Evolutionary conservation across 768 basidiomycete species (phyloP), one percentile per base, ranked within the genome.

Genomic region (Boletus pseudo-olivaceus): DNA sequence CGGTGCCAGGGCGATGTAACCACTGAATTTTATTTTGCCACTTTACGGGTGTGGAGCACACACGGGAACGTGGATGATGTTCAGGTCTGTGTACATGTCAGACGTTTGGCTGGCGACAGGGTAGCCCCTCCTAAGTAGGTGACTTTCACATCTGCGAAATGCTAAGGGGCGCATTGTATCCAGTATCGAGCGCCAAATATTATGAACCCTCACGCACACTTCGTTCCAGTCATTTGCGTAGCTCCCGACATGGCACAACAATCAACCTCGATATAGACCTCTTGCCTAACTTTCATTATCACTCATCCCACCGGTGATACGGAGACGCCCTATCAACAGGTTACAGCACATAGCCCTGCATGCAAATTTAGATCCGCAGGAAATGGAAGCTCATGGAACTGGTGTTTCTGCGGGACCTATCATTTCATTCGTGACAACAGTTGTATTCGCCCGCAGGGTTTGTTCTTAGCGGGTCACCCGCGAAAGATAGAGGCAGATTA

Each of bases 371-470:
- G 45, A 17, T 57, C 51, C 51, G 58, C 43, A 44, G 56, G 61
- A 66, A 61, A 68, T 68, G 63, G 63, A 66, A 67, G 58, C 37
- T 37, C 29, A 62, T 51, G 8, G 15, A 54, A 38, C 32, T 42
- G 46, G 57, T 42, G 34, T 53, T 47, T 47, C 45, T 56, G 57
- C 56, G 54, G 53, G 40, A 9, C 65, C 57, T 57, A 53, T 53
- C 53, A 52, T 35, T n/a, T 62, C 53, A 52, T 55, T 57, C 35
- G 15, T 14, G 7, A 60, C 30, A 34, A 41, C 37, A 12, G 10
- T 26, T 33, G 20, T 11, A 23, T 17, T 49, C 29, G 17, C 32
- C 43, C 60, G 49, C 48, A 48, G 29, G 43, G 34, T 14, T 4
- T 52, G 7, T 32, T 30, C 47, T 51, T 30, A 29, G 46, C 27